These are phyloP conservation scores for Clavispora santaluciae DNA, from an alignment of 805 yeast species.

Conservation along the genomic window DNA sequence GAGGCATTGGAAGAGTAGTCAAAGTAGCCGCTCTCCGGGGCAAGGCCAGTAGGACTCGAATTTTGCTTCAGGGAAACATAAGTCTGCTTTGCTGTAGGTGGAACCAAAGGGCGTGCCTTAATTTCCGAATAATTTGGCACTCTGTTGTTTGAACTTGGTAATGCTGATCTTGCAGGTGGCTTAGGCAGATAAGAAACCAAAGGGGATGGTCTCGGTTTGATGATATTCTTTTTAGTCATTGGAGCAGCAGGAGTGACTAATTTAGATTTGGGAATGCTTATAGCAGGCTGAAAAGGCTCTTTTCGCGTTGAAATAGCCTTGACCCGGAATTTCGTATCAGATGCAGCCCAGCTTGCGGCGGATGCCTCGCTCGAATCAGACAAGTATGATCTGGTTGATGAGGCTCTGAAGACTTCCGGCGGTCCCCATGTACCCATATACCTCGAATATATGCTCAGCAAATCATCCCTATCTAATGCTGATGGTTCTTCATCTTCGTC, in stretches of 20 bases:
- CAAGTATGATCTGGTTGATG: constrained; percentile 5
- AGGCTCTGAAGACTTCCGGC: not conserved
- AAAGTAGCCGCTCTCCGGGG: constrained; percentile 24
- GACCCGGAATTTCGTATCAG: constrained; percentile 14
- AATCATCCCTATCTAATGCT: constrained; percentile 23
- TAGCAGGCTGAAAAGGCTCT: not conserved
- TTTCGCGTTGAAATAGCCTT: constrained; percentile 1
- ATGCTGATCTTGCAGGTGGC: not conserved
- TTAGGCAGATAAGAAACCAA: not conserved
- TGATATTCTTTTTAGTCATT: too few relatives aligned
- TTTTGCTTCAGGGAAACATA: not conserved
- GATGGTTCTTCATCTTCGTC: constrained; percentile 31
- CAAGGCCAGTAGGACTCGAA: not conserved
- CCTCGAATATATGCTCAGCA: constrained; percentile 39
- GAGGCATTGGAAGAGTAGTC: constrained; percentile 28
- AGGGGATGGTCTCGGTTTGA: too few relatives aligned
- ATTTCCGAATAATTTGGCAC: not conserved
- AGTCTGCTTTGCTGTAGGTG: not conserved
- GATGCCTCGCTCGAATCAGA: constrained; percentile 12
- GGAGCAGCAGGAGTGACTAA: too few relatives aligned
- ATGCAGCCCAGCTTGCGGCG: constrained; percentile 14
- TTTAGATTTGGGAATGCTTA: too few relatives aligned
- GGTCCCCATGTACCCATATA: constrained; percentile 21
- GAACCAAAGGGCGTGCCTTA: not conserved
- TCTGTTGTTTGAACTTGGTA: not conserved